Base-by-base conservation (phyloP, 2,329 filamentous ascomycete species). In the Colletotrichum eleusines region DNA sequence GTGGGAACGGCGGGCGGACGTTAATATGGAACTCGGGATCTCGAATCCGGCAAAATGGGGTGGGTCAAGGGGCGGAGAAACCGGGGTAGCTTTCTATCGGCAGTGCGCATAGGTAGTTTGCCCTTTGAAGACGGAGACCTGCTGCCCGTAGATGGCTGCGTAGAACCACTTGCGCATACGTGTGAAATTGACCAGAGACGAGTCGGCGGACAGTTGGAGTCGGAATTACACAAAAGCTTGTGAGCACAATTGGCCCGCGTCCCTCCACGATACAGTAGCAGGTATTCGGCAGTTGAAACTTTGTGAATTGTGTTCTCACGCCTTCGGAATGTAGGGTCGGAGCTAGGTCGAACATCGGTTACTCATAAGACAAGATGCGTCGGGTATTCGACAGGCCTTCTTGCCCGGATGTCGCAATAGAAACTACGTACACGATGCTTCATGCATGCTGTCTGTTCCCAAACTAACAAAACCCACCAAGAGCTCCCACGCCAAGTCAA, bases 1-100 rank as follows among this genome's bases (percentile, higher is more conserved):
- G 51, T 18, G 38, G 50, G 58, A 50, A 26, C 31, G 23, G 28
- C 59, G 44, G 46, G 63, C 50, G 68, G 63, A 53, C 51, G 64
- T 35, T 42, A 55, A n/a, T n/a, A n/a, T n/a, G n/a, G n/a, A n/a
- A n/a, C n/a, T n/a, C n/a, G 16, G 33, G 33, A 48, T 23, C 51
- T 23, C 18, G 16, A 42, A 18, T n/a, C n/a, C n/a, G n/a, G n/a
- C n/a, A 44, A 20, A 8, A 3, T 1, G 7, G 18, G 9, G 33
- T 38, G 42, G 42, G 28, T 38, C 11, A 28, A 48, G 33, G 44
- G 18, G 42, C 46, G 3, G 11, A n/a, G 59, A 51, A 51, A 31
- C 46, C 3, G 35, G 35, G 26, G 18, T 1, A 33, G 11, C 11
- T 53, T n/a, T 42, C 2, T 33, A 23, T 28, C 18, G 51, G 46